These are phyloP conservation scores for Penicillium paxilli DNA, from an alignment of 495 filamentous ascomycete genomes.

Conservation along the genomic window DNA sequence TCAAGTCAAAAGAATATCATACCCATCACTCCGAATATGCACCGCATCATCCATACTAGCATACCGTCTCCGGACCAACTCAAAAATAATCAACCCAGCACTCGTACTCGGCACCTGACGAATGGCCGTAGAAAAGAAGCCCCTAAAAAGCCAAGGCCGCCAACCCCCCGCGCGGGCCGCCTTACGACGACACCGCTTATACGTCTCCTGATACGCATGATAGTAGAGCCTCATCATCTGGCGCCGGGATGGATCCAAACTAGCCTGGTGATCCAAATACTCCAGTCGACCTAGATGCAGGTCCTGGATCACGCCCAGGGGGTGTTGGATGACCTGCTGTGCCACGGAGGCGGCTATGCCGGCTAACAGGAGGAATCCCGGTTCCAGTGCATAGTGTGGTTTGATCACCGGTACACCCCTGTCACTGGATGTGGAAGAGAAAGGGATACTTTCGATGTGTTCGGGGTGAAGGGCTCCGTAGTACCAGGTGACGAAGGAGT, in stretches of 20 bases:
- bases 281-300: slow-evolving; percentile 79
- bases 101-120: slow-evolving; percentile 86
- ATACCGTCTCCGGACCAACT: slow-evolving; percentile 80
- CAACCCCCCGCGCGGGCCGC: slow-evolving; percentile 64
- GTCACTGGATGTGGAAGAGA: slow-evolving; percentile 20
- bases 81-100: slow-evolving; percentile 87
- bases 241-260: slow-evolving; percentile 40
- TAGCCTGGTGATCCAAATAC: slow-evolving; percentile 67
- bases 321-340: slow-evolving; percentile 80
- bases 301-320: slow-evolving; percentile 70
- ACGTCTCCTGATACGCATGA: slow-evolving; percentile 74
- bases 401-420: slow-evolving; percentile 58
- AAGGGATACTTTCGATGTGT: slow-evolving; percentile 29
- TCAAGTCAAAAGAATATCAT: slow-evolving; percentile 66
- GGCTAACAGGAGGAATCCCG: slow-evolving; percentile 74
- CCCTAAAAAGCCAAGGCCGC: slow-evolving; percentile 71
- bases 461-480: slow-evolving; percentile 58
- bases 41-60: slow-evolving; percentile 65
- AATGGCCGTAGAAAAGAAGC: slow-evolving; percentile 72
- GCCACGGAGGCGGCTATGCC: slow-evolving; percentile 73
- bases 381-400: slow-evolving; percentile 85
- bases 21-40: slow-evolving; percentile 65
- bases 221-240: slow-evolving; percentile 67
- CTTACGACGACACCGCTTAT: slow-evolving; percentile 63
- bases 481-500: slow-evolving; percentile 73